Conservation (phyloP, 1,284 basidiomycete genomes). For the Pseudozyma sp. region DNA sequence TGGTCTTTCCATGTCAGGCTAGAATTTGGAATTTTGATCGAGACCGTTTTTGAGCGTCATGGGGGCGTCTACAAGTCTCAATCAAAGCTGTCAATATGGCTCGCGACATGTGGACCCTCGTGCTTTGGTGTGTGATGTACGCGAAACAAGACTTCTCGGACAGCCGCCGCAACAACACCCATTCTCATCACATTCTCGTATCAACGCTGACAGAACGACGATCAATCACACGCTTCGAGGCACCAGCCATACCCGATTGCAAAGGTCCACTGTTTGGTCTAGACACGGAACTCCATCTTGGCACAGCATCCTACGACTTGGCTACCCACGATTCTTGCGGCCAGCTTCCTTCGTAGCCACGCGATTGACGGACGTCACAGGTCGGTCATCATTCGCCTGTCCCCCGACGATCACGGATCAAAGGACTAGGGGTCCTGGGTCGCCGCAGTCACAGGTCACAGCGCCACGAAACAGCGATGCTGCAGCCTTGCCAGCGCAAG, state of each 20-base stretch:
- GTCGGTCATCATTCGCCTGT: too few relatives aligned
- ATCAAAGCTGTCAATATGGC: neutral
- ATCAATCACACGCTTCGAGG: neutral
- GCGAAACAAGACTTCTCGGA: slow-evolving; percentile 9
- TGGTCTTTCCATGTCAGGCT: slow-evolving; percentile 8
- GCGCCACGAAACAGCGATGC: neutral
- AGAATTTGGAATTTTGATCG: slow-evolving; percentile 1
- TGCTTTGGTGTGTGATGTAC: slow-evolving; percentile 19
- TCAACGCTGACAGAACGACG: too few relatives aligned
- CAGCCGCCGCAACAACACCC: neutral
- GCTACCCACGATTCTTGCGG: neutral
- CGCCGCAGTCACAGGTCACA: neutral
- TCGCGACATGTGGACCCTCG: slow-evolving; percentile 5
- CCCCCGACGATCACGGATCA: too few relatives aligned
- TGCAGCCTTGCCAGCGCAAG: neutral
- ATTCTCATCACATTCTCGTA: neutral
- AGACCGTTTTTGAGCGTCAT: neutral
- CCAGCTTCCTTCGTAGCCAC: too few relatives aligned
- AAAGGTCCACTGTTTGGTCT: too few relatives aligned
- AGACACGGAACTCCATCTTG: neutral
- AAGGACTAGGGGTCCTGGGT: too few relatives aligned
- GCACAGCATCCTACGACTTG: neutral
- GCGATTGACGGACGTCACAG: too few relatives aligned
- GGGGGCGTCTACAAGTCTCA: neutral
- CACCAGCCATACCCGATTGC: neutral